These are phyloP conservation scores for Teunomyces kruisii DNA, from an alignment of 805 yeast genomes.

Conservation along the genomic window DNA sequence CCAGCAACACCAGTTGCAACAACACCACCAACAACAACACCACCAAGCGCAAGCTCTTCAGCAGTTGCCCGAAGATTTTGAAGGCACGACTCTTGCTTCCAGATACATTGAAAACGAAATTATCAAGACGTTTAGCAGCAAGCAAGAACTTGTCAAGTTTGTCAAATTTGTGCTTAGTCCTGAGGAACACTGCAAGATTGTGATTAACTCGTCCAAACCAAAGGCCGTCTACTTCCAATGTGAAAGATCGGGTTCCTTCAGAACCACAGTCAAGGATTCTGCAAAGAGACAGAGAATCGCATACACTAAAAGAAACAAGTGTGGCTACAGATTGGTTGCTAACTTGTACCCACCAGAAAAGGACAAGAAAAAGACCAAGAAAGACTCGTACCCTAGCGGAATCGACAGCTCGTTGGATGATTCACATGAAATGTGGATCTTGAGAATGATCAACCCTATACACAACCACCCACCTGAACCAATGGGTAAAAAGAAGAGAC, in stretches of 20 bases:
- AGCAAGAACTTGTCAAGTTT: conserved; percentile 21
- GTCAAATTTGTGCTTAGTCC: conserved; percentile 40
- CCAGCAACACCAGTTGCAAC: conserved; percentile 11
- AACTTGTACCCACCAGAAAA: conserved; percentile 45
- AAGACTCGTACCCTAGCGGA: conserved; percentile 15
- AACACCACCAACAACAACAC: conserved; percentile 12
- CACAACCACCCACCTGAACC: conserved; percentile 49
- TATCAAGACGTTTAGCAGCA: conserved; percentile 15
- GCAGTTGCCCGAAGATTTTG: conserved; percentile 11
- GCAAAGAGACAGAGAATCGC: conserved; percentile 47
- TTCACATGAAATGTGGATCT: conserved; percentile 44
- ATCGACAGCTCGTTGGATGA: conserved; percentile 7
- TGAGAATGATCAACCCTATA: conserved; percentile 46
- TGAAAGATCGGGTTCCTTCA: conserved; percentile 44
- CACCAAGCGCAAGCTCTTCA: conserved; percentile 9
- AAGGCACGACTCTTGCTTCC: conserved; percentile 14
- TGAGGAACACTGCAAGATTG: conserved; percentile 41
- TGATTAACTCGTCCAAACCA: conserved; percentile 47
- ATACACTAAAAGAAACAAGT: conserved; percentile 46
- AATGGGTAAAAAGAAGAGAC: conserved; percentile 34
- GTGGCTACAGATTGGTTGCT: conserved; percentile 46
- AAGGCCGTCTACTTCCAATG: conserved; percentile 50
- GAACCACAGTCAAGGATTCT: conserved; percentile 48
- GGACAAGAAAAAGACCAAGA: conserved; percentile 35
- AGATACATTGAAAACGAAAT: conserved; percentile 14